Percentiles rank a stretch among this genome's conserved stretches.
phyloP scores from a whole-genome alignment of 371 early-diverging fungal genomes.

The Actinomucor elegans region DNA sequence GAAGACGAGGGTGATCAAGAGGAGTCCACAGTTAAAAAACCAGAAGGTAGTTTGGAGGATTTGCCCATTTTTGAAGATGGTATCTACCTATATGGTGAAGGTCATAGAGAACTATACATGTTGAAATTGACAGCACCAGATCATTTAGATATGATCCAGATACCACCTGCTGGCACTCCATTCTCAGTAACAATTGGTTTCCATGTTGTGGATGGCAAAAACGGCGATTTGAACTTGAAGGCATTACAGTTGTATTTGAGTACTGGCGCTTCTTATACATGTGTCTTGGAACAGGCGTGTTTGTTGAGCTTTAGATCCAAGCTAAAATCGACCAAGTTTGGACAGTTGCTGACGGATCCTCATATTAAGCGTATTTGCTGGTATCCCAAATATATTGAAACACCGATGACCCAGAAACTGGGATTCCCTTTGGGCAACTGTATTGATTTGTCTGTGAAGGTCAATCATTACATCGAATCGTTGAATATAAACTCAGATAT shows the following conservation, averaged over 20 bases:
- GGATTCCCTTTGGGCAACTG: slow-evolving; percentile 23
- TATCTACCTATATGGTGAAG: not conserved
- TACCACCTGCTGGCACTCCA: not conserved
- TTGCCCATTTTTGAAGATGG: slow-evolving; percentile 5
- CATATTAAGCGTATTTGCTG: slow-evolving; percentile 26
- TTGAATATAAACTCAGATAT: not conserved
- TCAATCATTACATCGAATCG: not conserved
- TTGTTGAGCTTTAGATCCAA: not conserved
- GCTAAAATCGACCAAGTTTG: slow-evolving; percentile 9
- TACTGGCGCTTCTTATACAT: slow-evolving; percentile 28
- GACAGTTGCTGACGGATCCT: slow-evolving; percentile 24
- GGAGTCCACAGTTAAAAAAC: not conserved
- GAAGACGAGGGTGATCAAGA: not conserved
- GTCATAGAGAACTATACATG: not conserved
- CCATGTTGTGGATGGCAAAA: slow-evolving; percentile 1
- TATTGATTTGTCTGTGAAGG: slow-evolving; percentile 17
- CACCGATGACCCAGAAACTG: slow-evolving; percentile 7
- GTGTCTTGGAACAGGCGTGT: slow-evolving; percentile 24
- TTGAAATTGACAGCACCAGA: slow-evolving; percentile 6
- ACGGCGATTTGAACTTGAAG: slow-evolving; percentile 10
- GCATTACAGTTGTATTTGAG: slow-evolving; percentile 31
- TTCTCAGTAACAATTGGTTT: slow-evolving; percentile 19
- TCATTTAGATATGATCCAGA: slow-evolving; percentile 12
- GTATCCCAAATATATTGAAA: slow-evolving; percentile 16
- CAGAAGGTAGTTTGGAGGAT: not conserved